phyloP scores from a whole-genome alignment of 2,329 filamentous ascomycete species.

The Calonectria fujianensis region DNA sequence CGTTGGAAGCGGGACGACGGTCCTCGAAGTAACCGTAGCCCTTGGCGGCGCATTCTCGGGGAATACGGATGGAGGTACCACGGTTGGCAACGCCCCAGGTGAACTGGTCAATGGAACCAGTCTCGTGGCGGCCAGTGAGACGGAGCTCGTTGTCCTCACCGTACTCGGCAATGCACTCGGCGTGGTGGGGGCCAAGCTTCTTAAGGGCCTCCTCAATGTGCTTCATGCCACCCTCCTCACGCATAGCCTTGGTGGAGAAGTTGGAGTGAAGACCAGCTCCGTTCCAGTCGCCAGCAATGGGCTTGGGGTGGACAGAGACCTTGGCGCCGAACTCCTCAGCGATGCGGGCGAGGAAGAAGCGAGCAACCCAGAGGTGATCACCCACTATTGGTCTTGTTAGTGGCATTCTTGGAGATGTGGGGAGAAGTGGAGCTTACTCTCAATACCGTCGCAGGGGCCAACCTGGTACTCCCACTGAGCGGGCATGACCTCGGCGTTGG shows the following conservation, averaged over 20 bases:
- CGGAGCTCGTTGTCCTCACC: slow-evolving; percentile 97
- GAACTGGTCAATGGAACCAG: slow-evolving; percentile 94
- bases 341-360: slow-evolving; percentile 90
- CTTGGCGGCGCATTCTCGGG: slow-evolving; percentile 87
- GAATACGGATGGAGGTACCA: slow-evolving; percentile 94
- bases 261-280: slow-evolving; percentile 95
- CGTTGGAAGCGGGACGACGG: slow-evolving; percentile 88
- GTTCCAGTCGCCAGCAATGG: slow-evolving; percentile 95
- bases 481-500: slow-evolving; percentile 99
- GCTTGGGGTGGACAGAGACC: slow-evolving; percentile 97
- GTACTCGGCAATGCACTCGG: slow-evolving; percentile 93
- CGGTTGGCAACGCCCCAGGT: slow-evolving; percentile 94
- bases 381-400: slow-evolving; percentile 76
- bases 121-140: slow-evolving; percentile 96
- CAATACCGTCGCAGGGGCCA: slow-evolving; percentile 90
- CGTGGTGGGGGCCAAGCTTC: slow-evolving; percentile 86
- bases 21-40: slow-evolving; percentile 97
- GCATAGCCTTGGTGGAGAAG: slow-evolving; percentile 93
- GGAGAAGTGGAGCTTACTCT: slow-evolving; percentile 73
- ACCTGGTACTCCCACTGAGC: slow-evolving; percentile 99
- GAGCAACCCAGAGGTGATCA: slow-evolving; percentile 93
- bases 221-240: slow-evolving; percentile 95
- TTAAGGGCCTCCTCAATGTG: slow-evolving; percentile 90
- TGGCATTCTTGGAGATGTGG: slow-evolving; percentile 16
- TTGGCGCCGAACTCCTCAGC: slow-evolving; percentile 97